Evolutionary conservation across 2,329 filamentous ascomycete genomes (phyloP), one percentile per base, ranked within the genome.

Genomic region (Metarhizium humberi): DNA sequence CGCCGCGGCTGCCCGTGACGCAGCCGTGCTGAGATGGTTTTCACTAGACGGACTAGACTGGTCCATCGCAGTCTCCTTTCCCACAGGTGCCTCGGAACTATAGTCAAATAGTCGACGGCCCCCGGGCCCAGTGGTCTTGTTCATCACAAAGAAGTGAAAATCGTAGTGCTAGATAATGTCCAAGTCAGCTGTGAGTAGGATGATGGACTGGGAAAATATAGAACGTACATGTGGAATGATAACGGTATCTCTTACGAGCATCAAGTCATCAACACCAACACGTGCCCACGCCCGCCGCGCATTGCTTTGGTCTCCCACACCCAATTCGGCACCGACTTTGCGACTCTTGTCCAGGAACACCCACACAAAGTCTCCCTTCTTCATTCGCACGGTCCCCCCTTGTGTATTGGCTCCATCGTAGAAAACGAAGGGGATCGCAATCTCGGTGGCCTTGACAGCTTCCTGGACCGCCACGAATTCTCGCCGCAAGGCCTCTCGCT

Each of bases 111-210:
- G 75, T 6, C 82, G 75, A 20, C 75, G 76, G 52, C 88, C 86
- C 42, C 84, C 83, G n/a, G 88, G 86, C 2, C 88, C 89, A 2
- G 82, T 71, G 30, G 84, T 88, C 65, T 87, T 90, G 70, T 97
- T 96, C 69, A 95, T 87, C 67, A 96, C 85, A 73, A 99, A 97
- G 73, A 92, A 94, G 70, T 97, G 94, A 68, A 99, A 91, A 61
- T 97, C 92, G 67, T 95, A 96, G 71, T 99, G 94, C 90, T 97
- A 67, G 3, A 51, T 18, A 55, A 34, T 42, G 46, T 34, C 32
- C 50, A 7, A 5, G 34, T 51, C 4, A 51, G 20, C 16, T 30
- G 42, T 47, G 18, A 40, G 45, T 34, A 54, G 6, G 18, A 30
- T 40, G 3, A 48, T 45, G 51, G 36, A 30, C 29, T 16, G 38